These are phyloP conservation scores for Canavalia ensiformis DNA, from an alignment of 306 rosid genomes.

Conservation along the genomic window DNA sequence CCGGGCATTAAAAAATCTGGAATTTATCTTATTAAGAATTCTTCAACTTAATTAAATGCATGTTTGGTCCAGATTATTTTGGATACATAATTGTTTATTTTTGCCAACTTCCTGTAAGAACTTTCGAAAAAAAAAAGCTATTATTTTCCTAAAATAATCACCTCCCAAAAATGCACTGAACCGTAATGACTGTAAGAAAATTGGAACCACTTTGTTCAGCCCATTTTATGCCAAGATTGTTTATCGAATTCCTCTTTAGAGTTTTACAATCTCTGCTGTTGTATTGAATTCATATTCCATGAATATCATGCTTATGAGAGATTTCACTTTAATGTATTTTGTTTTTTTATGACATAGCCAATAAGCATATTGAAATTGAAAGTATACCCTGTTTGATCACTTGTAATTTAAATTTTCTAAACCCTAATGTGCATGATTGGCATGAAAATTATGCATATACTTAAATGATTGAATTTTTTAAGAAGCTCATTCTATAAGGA, in stretches of 20 bases:
- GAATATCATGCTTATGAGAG: background rate
- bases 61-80: too few relatives aligned
- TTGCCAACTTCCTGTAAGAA: background rate
- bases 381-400: slow-evolving; percentile 18
- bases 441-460: slow-evolving; percentile 2
- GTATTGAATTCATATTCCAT: background rate
- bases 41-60: background rate
- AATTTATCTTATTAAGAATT: background rate
- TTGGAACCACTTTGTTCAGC: background rate
- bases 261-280: background rate
- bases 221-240: background rate
- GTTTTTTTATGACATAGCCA: background rate
- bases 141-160: background rate
- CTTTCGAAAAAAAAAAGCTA: background rate
- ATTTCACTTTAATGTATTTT: background rate
- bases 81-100: too few relatives aligned
- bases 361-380: slow-evolving; percentile 3
- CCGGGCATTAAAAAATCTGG: background rate
- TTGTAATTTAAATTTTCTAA: background rate
- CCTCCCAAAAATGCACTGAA: background rate
- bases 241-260: slow-evolving; percentile 6
- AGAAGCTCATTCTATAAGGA: background rate
- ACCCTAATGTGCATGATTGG: background rate
- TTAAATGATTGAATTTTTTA: background rate
- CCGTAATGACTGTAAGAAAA: background rate